A percentile compares a stretch with the other conserved stretches of the same genome.
These are phyloP conservation scores for Camellia oleifera DNA, from an alignment of 179 eudicot genomes.

Conservation along the genomic window DNA sequence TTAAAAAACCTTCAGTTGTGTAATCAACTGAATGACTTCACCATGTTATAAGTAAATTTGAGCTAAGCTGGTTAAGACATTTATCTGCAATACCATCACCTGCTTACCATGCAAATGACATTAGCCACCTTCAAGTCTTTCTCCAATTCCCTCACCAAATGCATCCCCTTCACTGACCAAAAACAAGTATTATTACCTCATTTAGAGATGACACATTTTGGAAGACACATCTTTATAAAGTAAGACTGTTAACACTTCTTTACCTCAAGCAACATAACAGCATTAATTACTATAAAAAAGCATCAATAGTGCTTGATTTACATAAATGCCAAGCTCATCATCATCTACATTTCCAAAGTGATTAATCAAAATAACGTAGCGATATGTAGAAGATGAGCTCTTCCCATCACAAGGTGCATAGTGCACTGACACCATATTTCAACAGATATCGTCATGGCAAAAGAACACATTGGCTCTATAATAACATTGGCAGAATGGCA, in stretches of 20 bases:
- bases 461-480: too few species aligned
- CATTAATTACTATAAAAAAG: too few species aligned
- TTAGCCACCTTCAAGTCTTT: constrained; percentile 93
- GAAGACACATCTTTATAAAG: not conserved
- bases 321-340: too few species aligned
- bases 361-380: too few species aligned
- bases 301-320: too few species aligned
- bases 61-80: not conserved
- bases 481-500: too few species aligned
- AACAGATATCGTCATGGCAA: too few species aligned
- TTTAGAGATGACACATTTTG: not conserved
- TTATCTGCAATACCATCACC: constrained; percentile 19
- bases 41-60: not conserved
- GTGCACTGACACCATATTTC: not conserved
- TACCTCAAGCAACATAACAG: too few species aligned
- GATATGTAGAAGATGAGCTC: too few species aligned
- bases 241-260: not conserved
- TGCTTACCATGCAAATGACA: constrained; percentile 93
- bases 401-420: too few species aligned
- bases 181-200: constrained; percentile 17
- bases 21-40: not conserved
- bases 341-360: too few species aligned
- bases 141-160: constrained; percentile 90
- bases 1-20: not conserved
- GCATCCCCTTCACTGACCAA: constrained; percentile 89